Base-by-base conservation (phyloP, 116 monocot genomes). In the Trichopus zeylanicus region DNA sequence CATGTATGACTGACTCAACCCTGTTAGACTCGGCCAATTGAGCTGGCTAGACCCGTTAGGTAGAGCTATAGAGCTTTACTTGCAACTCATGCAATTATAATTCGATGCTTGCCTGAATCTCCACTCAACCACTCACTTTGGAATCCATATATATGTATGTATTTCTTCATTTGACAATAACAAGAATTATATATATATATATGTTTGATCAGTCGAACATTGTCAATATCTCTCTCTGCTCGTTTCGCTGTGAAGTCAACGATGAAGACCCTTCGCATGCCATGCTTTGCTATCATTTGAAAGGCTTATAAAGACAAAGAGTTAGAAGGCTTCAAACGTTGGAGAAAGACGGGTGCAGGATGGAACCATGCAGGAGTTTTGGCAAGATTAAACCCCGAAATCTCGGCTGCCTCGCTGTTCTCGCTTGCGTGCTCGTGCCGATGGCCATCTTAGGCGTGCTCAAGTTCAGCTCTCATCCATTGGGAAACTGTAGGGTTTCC, bases 381-480 rank as follows among this genome's bases (percentile, higher is more conserved):
- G 53, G 11, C 8, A 28, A 10, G 27, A 25, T 42, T 48, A 61
- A 13, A 12, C 61, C 8, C 29, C 16, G 20, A n/a, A 61, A 26
- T 6, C 47, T 61, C 29, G 46, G 61, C 6, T 47, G 26, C 48
- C 15, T 26, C 5, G 61, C 48, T 8, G 7, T 61, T 38, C 28
- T 48, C 26, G 61, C 42, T 7, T 61, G 61, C n/a, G 5, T 61
- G n/a, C 26, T 61, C 11, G 48, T 29, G 18, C 27, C 47, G 4
- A 1, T 20, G 2, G 29, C 48, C 61, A 18, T 48, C 18, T n/a
- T n/a, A n/a, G 25, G 6, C 46, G 15, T 61, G 7, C 47, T 47
- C 26, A 59, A 39, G 4, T 39, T 33, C 26, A 37, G 24, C 38
- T 59, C 59, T 12, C 39, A 59, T 3, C 37, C 39, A 1, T 25